phyloP scores from a whole-genome alignment of 2,329 filamentous ascomycete genomes.

The Remersonia thermophila region DNA sequence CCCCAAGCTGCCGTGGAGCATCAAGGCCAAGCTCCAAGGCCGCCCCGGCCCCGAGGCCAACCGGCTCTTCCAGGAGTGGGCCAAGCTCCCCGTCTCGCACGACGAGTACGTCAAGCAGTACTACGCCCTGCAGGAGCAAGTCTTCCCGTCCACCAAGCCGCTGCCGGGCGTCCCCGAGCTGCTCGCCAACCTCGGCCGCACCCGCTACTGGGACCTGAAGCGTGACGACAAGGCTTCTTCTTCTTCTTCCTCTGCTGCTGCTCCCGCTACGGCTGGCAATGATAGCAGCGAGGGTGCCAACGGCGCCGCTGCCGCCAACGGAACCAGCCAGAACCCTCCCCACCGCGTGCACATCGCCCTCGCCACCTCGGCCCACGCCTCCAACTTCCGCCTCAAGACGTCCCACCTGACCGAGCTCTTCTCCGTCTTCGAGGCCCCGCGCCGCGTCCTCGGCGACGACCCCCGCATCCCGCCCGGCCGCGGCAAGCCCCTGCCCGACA shows the following conservation, averaged over 20 bases:
- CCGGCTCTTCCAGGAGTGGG: slow-evolving; percentile 60
- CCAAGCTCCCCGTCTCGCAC: slow-evolving; percentile 58
- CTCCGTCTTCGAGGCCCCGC: slow-evolving; percentile 52
- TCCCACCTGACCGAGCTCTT: slow-evolving; percentile 46
- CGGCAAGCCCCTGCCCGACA: slow-evolving; percentile 93
- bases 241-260: slow-evolving; percentile 6
- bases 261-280: slow-evolving; percentile 5
- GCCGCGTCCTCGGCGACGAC: slow-evolving; percentile 79
- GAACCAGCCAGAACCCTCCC: slow-evolving; percentile 13
- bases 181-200: slow-evolving; percentile 45
- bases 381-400: slow-evolving; percentile 70
- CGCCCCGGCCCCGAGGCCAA: slow-evolving; percentile 42
- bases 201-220: slow-evolving; percentile 36
- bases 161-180: slow-evolving; percentile 67
- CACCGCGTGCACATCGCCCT: slow-evolving; percentile 64
- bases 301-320: slow-evolving; percentile 17
- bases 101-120: slow-evolving; percentile 43
- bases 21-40: slow-evolving; percentile 75
- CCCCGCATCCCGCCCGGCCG: slow-evolving; percentile 59
- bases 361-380: slow-evolving; percentile 63
- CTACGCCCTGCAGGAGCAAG: slow-evolving; percentile 49
- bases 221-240: slow-evolving; percentile 1
- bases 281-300: neutral
- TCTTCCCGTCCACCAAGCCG: slow-evolving; percentile 64
- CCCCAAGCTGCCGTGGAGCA: slow-evolving; percentile 72